phyloP scores from a whole-genome alignment of 805 yeast species.

The Cyberlindnera xishuangbannaensis region DNA sequence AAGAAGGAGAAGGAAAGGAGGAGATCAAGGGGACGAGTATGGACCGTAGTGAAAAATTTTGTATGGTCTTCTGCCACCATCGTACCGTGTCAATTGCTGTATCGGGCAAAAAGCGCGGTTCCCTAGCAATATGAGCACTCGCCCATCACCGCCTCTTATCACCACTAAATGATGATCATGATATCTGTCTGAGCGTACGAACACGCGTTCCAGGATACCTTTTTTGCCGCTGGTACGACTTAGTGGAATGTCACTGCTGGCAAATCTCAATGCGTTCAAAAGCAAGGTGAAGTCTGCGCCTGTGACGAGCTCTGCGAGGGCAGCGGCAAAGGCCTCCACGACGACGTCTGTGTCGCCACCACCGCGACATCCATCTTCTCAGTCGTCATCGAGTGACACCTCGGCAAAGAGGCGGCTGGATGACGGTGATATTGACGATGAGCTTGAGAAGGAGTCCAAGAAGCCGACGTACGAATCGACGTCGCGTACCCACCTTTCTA shows the following conservation, averaged over 20 bases:
- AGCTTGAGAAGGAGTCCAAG: conserved; percentile 20
- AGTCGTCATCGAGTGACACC: conserved; percentile 4
- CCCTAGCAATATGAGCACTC: too few relatives aligned
- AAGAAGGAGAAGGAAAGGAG: too few relatives aligned
- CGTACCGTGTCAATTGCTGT: background rate
- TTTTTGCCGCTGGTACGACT: too few relatives aligned
- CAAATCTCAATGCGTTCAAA: conserved; percentile 61
- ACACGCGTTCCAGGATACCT: too few relatives aligned
- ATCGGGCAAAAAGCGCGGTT: background rate
- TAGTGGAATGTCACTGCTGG: conserved; percentile 35
- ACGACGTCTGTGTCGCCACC: conserved; percentile 11
- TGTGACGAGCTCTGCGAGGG: conserved; percentile 23
- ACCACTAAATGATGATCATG: too few relatives aligned
- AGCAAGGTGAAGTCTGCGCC: conserved; percentile 56
- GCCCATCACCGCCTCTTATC: too few relatives aligned
- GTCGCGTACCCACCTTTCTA: conserved; percentile 58
- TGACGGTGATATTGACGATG: conserved; percentile 22
- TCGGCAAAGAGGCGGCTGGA: conserved; percentile 13
- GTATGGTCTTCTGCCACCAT: background rate
- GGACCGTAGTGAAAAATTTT: background rate
- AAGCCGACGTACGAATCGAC: conserved; percentile 27
- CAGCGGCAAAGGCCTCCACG: conserved; percentile 24
- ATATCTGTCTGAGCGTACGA: too few relatives aligned
- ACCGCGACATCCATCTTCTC: too few relatives aligned
- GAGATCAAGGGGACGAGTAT: too few relatives aligned